Evolutionary conservation across 805 yeast species (phyloP), one percentile per base, ranked within the genome.

Genomic region (Yamadazyma nakazawae): DNA sequence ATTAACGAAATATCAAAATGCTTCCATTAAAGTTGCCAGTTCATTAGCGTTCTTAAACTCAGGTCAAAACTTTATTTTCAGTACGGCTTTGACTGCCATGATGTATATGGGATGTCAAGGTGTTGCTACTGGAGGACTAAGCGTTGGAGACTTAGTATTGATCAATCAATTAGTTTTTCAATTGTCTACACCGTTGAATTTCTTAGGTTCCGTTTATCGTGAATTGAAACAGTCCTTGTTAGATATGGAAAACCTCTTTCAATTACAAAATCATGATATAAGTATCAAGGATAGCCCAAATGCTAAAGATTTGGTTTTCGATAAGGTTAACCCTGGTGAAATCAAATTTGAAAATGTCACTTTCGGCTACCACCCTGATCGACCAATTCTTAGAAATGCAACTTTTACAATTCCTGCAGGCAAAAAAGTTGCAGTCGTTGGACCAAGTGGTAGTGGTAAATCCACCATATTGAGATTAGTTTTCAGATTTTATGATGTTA

Each of bases 41-140:
- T 86, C 94, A 0, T 68, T 87, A 51, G 90, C 94, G 19, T 87
- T 78, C 58, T 70, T 87, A 50, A 87, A 87, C 54, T 75, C 89
- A 0, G 95, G 95, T 14, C 95, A 87, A 62, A 86, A 84, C 60
- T 56, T 85, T 46, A 87, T 87, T 28, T 87, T 87, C 67, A 88
- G 97, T 0, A 67, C 87, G 35, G 98, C 99, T 1, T 71, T 94
- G 52, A 94, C 99, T 1, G 87, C 84, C 1, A 94, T 94, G 95
- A 94, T 94, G 99, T 94, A 88, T 64, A 84, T 94, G 96, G 97
- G 97, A 13, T 88, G 96, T 58, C 81, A 82, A 46, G 98, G 98
- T 24, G 94, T 94, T n/a, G 82, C 89, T 12, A 66, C 78, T 2
- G 96, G 96, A 0, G 65, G 80, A 0, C 70, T 94, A 46, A 85